Evolutionary conservation across 2,329 filamentous ascomycete genomes (phyloP), one percentile per base, ranked within the genome.

Genomic region (Elsinoe fawcettii): DNA sequence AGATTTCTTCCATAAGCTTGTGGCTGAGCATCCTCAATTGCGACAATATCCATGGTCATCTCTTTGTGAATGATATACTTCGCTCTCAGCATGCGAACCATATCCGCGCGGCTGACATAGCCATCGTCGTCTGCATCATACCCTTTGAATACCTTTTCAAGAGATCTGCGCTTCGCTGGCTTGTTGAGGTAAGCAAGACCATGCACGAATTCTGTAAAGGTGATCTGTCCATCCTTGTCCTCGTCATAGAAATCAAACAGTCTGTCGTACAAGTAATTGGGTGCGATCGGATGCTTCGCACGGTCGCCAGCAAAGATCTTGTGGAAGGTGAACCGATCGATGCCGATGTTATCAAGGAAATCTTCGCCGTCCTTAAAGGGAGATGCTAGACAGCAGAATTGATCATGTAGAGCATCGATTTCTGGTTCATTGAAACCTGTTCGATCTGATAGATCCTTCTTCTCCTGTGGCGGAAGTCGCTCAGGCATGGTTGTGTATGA

Each of bases 211-310:
- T 99, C 93, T 51, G 89, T 81, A 64, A 99, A 97, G 6, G 88
- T 88, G 65, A 99, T 96, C 6, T 95, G 76, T 20, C 87, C 88
- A 67, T 99, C 90, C 41, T 83, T 80, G 69, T 97, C 92, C 30
- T 85, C 88, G 71, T 99, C 93, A 70, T 96, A 99, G 70, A 96
- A 96, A 53, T 88, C 83, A 72, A 97, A 99, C 81, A 96, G 93
- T 63, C 93, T 87, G 69, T 99, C 92, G 67, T 95, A 93, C 59
- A 99, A 88, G 12, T 96, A 81, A 68, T 95, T 96, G 1, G 92
- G 89, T 0, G 86, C 80, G 9, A 87, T 83, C 57, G 90, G 85
- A n/a, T 87, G 87, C 2, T 90, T 89, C 65, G 69, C 69, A 14
- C 61, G 62, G 9, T 67, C 63, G 8, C 62, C 64, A 6, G 95